phyloP scores from a whole-genome alignment of 805 yeast genomes.

The Scheffersomyces coipomensis region DNA sequence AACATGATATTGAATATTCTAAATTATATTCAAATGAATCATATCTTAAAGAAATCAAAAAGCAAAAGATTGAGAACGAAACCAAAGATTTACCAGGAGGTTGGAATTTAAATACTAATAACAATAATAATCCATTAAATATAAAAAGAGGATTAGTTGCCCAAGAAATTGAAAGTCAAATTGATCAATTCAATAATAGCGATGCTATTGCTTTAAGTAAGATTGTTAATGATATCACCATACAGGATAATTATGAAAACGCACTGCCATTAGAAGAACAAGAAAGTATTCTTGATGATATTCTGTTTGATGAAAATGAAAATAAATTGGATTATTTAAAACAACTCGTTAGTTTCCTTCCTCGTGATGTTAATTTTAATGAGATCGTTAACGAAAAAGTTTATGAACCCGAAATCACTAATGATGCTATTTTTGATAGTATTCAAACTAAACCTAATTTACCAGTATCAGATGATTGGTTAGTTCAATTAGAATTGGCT shows the following conservation, averaged over 20 bases:
- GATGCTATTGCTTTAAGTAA: slow-evolving; percentile 18
- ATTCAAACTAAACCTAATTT: slow-evolving; percentile 44
- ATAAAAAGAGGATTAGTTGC: slow-evolving; percentile 29
- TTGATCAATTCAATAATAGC: background rate
- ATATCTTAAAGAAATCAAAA: slow-evolving; percentile 31
- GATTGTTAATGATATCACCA: slow-evolving; percentile 30
- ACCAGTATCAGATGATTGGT: slow-evolving; percentile 61
- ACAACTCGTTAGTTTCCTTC: slow-evolving; percentile 30
- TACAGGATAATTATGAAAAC: slow-evolving; percentile 11
- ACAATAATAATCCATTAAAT: slow-evolving; percentile 18
- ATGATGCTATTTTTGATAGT: slow-evolving; percentile 31
- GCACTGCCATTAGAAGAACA: background rate
- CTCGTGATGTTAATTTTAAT: slow-evolving; percentile 25
- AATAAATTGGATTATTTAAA: slow-evolving; percentile 32
- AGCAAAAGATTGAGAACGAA: slow-evolving; percentile 27
- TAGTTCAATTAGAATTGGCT: slow-evolving; percentile 56
- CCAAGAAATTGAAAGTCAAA: slow-evolving; percentile 23
- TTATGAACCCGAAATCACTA: slow-evolving; percentile 62
- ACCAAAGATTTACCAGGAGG: slow-evolving; percentile 37
- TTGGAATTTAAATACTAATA: slow-evolving; percentile 22
- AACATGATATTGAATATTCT: slow-evolving; percentile 28
- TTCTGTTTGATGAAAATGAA: slow-evolving; percentile 9
- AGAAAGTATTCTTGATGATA: slow-evolving; percentile 10
- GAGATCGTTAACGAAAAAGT: slow-evolving; percentile 59
- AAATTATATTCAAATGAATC: slow-evolving; percentile 22